Evolutionary conservation across 2,329 filamentous ascomycete species (phyloP), one percentile per base, ranked within the genome.

Genomic region (Juglanconis juglandina): DNA sequence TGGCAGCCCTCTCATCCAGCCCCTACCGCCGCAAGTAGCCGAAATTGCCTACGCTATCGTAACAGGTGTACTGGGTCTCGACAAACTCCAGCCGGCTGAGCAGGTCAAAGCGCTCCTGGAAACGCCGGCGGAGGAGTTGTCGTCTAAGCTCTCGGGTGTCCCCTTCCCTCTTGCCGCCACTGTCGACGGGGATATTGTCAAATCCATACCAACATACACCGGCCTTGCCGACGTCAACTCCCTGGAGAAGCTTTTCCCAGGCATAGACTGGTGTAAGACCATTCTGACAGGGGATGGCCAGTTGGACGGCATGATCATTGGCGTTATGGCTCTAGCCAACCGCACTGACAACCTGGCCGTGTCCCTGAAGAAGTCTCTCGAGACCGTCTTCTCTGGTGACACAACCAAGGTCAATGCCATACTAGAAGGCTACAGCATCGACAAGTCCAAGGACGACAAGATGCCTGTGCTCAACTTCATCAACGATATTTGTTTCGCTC

Each of bases 71-170:
- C 66, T 86, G 77, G 37, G 78, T 71, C 60, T 82, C 73, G 50
- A 83, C 77, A 47, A 85, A 75, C 63, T 82, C 76, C 42, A 79
- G 76, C 2, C 82, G 81, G 60, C 79, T 76, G n/a, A 81, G 65
- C 56, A 82, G 8, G 58, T 66, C 17, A 51, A 67, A 24, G 46
- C 54, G 9, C 59, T 66, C 8, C 59, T 65, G 7, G 48, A 44
- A 17, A 51, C 58, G 14, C 61, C 64, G 1, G 57, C 53, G 8
- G 42, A 53, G 42, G 59, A 62, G 35, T 41, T 66, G 5, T 47
- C 37, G 2, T 41, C 44, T 14, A 65, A 62, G 46, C 24, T 66
- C 10, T 44, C n/a, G 2, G 50, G 39, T 3, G 41, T 53, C 14
- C 47, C 53, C 8, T 47, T 63, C 13, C 63, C 64, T 3, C 14